A percentile compares a stretch with the other conserved stretches of the same genome.
Conservation (phyloP, 1,284 basidiomycete species). For the Sparassis latifolia region DNA sequence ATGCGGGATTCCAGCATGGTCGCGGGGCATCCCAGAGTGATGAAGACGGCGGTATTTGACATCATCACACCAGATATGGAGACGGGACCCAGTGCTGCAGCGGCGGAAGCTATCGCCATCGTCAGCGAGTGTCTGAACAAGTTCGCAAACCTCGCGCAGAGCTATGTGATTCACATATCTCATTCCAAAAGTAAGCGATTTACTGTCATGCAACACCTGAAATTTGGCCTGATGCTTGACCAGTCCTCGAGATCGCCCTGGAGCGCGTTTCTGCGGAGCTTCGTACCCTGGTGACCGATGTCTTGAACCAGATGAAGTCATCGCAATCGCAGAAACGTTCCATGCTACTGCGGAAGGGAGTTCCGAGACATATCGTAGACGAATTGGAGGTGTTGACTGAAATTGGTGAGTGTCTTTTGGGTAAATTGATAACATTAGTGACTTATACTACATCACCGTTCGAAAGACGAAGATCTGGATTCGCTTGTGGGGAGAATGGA, state of each 20-base stretch:
- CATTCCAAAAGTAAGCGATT: constrained; percentile 58
- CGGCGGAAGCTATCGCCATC: constrained; percentile 64
- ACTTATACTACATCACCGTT: background rate
- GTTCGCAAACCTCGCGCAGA: constrained; percentile 61
- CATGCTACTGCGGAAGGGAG: constrained; percentile 57
- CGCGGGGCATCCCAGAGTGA: constrained; percentile 63
- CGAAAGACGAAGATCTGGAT: constrained; percentile 56
- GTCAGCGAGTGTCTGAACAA: constrained; percentile 57
- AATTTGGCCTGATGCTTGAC: background rate
- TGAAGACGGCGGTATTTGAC: constrained; percentile 72
- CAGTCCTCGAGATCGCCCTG: constrained; percentile 62
- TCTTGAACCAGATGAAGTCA: constrained; percentile 57
- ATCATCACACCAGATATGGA: constrained; percentile 69
- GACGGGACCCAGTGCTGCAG: constrained; percentile 54
- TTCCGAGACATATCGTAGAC: constrained; percentile 55
- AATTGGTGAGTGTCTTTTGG: constrained; percentile 35
- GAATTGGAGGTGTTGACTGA: constrained; percentile 67
- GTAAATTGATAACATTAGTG: background rate
- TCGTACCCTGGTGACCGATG: constrained; percentile 48
- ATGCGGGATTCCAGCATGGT: constrained; percentile 35
- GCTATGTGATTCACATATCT: constrained; percentile 68
- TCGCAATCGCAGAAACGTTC: constrained; percentile 63
- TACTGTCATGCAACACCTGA: background rate
- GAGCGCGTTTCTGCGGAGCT: constrained; percentile 51
- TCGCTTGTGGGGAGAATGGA: constrained; percentile 50